These are phyloP conservation scores for Termitomyces sp. DNA, from an alignment of 768 basidiomycete genomes.

Conservation along the genomic window DNA sequence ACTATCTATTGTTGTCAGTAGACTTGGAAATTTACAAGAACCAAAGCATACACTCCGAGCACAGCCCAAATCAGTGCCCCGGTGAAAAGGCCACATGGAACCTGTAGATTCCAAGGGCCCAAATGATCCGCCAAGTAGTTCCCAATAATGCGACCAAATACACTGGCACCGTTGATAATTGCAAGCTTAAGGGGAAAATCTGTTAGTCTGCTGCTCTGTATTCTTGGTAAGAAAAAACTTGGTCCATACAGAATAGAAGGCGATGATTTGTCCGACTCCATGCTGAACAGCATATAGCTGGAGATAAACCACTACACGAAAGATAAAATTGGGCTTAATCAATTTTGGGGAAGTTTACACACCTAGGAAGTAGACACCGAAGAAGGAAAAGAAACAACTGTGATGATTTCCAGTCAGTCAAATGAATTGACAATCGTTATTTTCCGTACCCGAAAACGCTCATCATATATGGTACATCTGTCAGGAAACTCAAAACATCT, in stretches of 20 bases:
- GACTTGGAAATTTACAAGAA: neutral
- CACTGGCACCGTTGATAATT: conserved; percentile 29
- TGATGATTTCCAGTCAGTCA: neutral
- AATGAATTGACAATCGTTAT: neutral
- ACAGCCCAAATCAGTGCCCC: conserved; percentile 30
- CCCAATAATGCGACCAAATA: conserved; percentile 30
- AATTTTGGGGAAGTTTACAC: neutral
- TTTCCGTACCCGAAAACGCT: conserved; percentile 22
- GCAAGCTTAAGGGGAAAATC: conserved; percentile 25
- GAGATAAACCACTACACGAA: conserved; percentile 1
- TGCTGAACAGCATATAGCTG: conserved; percentile 19
- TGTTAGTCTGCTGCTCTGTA: neutral
- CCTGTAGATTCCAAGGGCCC: conserved; percentile 28
- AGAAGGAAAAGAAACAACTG: conserved; percentile 2
- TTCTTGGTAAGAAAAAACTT: neutral
- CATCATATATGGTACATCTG: conserved; percentile 25
- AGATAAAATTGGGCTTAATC: neutral
- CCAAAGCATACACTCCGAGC: conserved; percentile 24
- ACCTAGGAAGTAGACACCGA: conserved; percentile 13
- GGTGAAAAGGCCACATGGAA: neutral
- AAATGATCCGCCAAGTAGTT: conserved; percentile 28
- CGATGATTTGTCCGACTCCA: conserved; percentile 12
- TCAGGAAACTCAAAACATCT: conserved; percentile 18
- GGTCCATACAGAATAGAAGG: conserved; percentile 16
- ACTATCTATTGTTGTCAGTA: conserved; percentile 13